phyloP scores from a whole-genome alignment of 345 rosid species.

The Eucalyptus camaldulensis region DNA sequence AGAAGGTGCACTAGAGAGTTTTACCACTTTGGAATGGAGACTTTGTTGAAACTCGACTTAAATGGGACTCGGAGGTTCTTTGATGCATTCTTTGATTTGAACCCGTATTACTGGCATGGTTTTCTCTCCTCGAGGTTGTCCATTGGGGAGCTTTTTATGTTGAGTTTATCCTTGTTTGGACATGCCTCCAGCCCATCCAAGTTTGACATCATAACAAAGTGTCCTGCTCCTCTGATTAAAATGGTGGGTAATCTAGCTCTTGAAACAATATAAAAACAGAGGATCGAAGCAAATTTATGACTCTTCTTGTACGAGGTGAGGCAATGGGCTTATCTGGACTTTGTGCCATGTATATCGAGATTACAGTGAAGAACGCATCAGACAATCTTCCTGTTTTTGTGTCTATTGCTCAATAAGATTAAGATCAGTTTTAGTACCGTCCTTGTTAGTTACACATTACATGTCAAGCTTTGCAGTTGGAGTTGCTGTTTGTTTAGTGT shows the following conservation, averaged over 20 bases:
- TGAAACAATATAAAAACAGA: conserved; percentile 16
- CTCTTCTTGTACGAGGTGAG: not conserved
- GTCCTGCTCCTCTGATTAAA: conserved; percentile 40
- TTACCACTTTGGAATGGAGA: conserved; percentile 59
- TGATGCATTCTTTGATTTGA: conserved; percentile 48
- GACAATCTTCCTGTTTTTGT: not conserved
- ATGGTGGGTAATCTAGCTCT: conserved; percentile 50
- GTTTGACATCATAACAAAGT: conserved; percentile 45
- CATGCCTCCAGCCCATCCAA: conserved; percentile 34
- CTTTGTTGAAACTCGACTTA: conserved; percentile 45
- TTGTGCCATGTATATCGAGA: not conserved
- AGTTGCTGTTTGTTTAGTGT: not conserved
- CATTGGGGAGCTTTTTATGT: conserved; percentile 17
- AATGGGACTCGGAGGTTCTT: conserved; percentile 40
- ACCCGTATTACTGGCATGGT: conserved; percentile 56
- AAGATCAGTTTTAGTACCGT: not conserved
- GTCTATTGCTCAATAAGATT: not conserved
- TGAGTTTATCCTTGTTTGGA: conserved; percentile 30
- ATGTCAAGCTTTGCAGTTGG: not conserved
- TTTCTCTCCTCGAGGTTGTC: conserved; percentile 53
- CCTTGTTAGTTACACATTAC: not conserved
- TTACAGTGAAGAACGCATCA: not conserved
- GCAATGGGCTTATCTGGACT: not conserved
- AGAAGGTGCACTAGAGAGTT: conserved; percentile 27
- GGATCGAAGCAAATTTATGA: not conserved